These are phyloP conservation scores for Penstemon newberryi DNA, from an alignment of 257 asterid species.

Conservation along the genomic window DNA sequence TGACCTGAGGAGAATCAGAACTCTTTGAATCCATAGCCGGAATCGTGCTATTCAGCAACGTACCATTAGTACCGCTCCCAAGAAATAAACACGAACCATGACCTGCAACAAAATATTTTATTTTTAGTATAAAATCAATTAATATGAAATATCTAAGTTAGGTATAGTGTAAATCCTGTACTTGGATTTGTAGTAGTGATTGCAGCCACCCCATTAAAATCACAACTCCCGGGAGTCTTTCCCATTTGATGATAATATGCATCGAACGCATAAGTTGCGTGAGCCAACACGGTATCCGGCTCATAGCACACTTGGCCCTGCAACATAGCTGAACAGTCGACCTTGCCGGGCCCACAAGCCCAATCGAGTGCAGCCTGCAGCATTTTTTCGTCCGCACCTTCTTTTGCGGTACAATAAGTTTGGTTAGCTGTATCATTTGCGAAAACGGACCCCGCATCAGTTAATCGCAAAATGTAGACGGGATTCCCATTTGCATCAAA, in stretches of 20 bases:
- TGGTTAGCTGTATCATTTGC: slow-evolving; percentile 85
- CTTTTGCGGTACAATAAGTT: slow-evolving; percentile 79
- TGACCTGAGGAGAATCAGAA: no score
- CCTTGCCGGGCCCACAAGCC: slow-evolving; percentile 96
- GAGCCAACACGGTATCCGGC: slow-evolving; percentile 70
- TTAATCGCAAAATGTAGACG: slow-evolving; percentile 61
- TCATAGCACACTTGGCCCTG: slow-evolving; percentile 76
- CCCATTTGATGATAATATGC: slow-evolving; percentile 76
- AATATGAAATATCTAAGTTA: no score
- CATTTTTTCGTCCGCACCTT: slow-evolving; percentile 70
- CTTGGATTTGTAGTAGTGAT: slow-evolving; percentile 82
- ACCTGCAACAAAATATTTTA: no score
- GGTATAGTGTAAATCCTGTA: slow-evolving; percentile 20
- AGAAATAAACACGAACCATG: no score
- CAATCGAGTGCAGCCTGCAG: slow-evolving; percentile 89
- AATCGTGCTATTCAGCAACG: no score
- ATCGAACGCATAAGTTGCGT: slow-evolving; percentile 89
- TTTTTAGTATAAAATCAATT: no score
- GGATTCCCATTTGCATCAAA: slow-evolving; percentile 75
- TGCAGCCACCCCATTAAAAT: slow-evolving; percentile 89
- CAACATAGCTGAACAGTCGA: slow-evolving; percentile 68
- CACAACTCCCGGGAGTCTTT: slow-evolving; percentile 76
- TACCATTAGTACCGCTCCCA: no score
- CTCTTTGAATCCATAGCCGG: no score
- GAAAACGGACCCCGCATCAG: slow-evolving; percentile 76